Conservation (phyloP, 495 filamentous ascomycete genomes). For the Entonaema liquescens region DNA sequence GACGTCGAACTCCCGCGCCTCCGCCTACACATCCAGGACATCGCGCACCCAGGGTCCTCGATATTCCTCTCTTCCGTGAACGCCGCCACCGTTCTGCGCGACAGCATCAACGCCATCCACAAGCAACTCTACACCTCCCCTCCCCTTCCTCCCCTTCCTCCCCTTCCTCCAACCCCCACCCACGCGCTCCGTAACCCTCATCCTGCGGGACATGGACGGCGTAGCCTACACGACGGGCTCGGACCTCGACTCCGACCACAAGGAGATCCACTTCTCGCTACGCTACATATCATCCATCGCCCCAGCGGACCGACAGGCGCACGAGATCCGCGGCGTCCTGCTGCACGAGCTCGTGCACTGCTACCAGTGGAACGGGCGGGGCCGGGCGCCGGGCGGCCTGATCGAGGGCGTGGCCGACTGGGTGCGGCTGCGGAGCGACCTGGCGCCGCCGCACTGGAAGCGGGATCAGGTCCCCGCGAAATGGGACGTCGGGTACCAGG, state of each 20-base stretch:
- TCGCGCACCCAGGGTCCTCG: conserved; percentile 67
- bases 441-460: conserved; percentile 88
- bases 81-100: conserved; percentile 64
- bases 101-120: conserved; percentile 68
- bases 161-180: conserved; percentile 64
- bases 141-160: conserved; percentile 47
- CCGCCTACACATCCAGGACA: conserved; percentile 74
- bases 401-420: conserved; percentile 96
- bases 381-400: conserved; percentile 75
- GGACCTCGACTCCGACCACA: conserved; percentile 87
- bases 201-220: conserved; percentile 79
- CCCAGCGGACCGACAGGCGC: conserved; percentile 48
- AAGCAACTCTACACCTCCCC: conserved; percentile 35
- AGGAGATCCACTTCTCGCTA: conserved; percentile 91
- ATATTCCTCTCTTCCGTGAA: conserved; percentile 71
- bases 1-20: conserved; percentile 62
- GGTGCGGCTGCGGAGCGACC: conserved; percentile 77
- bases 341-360: conserved; percentile 96
- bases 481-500: conserved; percentile 94
- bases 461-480: conserved; percentile 59
- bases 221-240: conserved; percentile 89
- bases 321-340: conserved; percentile 84
- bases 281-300: conserved; percentile 69
- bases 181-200: conserved; percentile 83
- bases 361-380: conserved; percentile 80